These are phyloP conservation scores for Yarrowia sp. DNA, from an alignment of 805 yeast genomes.

Conservation along the genomic window DNA sequence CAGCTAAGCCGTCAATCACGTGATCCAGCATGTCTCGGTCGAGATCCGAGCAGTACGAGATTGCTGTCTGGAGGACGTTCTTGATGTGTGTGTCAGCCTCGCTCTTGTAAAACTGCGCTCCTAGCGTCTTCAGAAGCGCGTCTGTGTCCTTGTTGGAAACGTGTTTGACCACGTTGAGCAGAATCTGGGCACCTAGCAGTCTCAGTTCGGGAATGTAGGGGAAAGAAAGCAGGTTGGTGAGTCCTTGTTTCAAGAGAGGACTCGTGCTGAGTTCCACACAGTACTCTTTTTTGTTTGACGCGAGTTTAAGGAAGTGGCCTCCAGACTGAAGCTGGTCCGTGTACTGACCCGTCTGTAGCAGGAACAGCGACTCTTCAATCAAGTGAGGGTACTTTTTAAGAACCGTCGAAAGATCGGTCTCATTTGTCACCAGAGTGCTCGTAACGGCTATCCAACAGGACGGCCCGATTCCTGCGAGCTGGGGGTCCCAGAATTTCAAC, in stretches of 20 bases:
- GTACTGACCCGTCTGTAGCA: slow-evolving; percentile 10
- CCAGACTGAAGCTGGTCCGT: slow-evolving; percentile 16
- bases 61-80: neutral
- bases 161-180: slow-evolving; percentile 9
- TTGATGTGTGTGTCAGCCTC: neutral
- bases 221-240: neutral
- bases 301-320: slow-evolving; percentile 12
- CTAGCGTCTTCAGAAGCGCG: neutral
- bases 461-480: slow-evolving; percentile 10
- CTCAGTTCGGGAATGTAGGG: slow-evolving; percentile 20
- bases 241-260: neutral
- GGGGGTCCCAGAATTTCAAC: slow-evolving; percentile 5
- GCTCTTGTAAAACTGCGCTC: neutral
- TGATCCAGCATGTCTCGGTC: slow-evolving; percentile 1
- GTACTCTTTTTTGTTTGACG: slow-evolving; percentile 11
- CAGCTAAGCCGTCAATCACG: slow-evolving; percentile 2
- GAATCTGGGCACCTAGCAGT: slow-evolving; percentile 3
- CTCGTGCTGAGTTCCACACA: neutral
- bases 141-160: slow-evolving; percentile 3
- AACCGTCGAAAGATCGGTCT: neutral
- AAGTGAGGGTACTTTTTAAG: neutral
- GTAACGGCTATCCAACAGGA: slow-evolving; percentile 11
- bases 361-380: neutral
- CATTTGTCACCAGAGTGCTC: slow-evolving; percentile 1
- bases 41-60: neutral